Evolutionary conservation across 345 rosid genomes (phyloP).

Genomic region (Ailanthus altissimus): DNA sequence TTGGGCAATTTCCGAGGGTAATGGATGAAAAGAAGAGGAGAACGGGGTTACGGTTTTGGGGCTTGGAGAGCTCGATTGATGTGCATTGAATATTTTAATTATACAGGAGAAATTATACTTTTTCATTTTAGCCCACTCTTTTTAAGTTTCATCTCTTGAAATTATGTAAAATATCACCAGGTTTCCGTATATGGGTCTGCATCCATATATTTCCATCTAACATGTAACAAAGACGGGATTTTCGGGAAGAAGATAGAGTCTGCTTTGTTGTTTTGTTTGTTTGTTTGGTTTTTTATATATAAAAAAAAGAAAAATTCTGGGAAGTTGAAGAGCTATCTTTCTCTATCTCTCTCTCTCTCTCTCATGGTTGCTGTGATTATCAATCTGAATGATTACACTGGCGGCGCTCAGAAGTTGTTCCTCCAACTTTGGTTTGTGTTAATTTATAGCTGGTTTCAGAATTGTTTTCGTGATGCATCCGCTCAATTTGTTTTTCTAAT

Average conservation of each 20-base stretch:
- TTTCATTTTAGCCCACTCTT: background rate
- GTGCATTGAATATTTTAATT: constrained; percentile 25
- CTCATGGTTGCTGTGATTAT: constrained; percentile 32
- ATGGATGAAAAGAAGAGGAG: constrained; percentile 3
- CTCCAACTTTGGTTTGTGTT: constrained; percentile 42
- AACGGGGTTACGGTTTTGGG: constrained; percentile 16
- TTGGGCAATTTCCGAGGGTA: constrained; percentile 35
- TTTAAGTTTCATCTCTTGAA: background rate
- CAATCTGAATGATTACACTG: constrained; percentile 62
- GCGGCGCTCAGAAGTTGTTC: constrained; percentile 64
- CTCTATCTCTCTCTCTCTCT: background rate
- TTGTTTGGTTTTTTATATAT: no score
- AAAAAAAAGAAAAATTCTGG: constrained; percentile 16
- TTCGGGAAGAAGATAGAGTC: constrained; percentile 14
- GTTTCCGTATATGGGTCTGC: constrained; percentile 19
- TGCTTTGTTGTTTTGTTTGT: background rate
- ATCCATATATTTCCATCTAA: constrained; percentile 15
- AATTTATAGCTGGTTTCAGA: constrained; percentile 12
- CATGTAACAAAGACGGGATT: constrained; percentile 26
- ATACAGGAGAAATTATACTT: constrained; percentile 6
- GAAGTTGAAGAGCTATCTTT: constrained; percentile 39
- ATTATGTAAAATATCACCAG: constrained; percentile 9
- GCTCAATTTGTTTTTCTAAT: background rate
- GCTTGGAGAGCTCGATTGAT: constrained; percentile 22
- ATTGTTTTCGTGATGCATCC: constrained; percentile 9